Conservation (phyloP, 805 yeast species). For the Hanseniaspora lachancei region DNA sequence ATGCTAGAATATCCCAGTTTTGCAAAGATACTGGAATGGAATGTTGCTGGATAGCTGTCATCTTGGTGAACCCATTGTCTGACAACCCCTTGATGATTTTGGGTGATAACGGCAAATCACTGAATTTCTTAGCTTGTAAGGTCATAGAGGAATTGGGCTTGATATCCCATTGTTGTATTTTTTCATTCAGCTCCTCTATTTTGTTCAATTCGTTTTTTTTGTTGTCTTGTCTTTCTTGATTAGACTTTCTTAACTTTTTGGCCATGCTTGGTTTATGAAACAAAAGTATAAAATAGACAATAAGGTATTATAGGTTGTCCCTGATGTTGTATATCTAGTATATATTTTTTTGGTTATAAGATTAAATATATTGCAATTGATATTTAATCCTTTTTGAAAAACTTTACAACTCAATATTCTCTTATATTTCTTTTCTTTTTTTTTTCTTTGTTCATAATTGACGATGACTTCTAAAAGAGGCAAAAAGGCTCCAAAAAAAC, state of each 20-base stretch:
- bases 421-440: not conserved
- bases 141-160: constrained; percentile 16
- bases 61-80: constrained; percentile 59
- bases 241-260: constrained; percentile 25
- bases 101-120: constrained; percentile 62
- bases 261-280: constrained; percentile 24
- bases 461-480: not conserved
- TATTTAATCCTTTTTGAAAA: too few relatives aligned
- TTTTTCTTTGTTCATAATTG: not conserved
- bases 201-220: constrained; percentile 29
- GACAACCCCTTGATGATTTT: constrained; percentile 58
- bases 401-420: too few relatives aligned
- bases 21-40: constrained; percentile 65
- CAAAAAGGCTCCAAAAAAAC: not conserved
- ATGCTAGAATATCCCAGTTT: constrained; percentile 70
- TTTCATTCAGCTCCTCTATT: constrained; percentile 34
- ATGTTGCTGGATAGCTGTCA: constrained; percentile 78
- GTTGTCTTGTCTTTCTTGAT: constrained; percentile 28
- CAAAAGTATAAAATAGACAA: not conserved
- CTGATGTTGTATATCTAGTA: not conserved
- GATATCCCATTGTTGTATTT: constrained; percentile 44
- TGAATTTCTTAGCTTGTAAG: constrained; percentile 39
- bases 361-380: too few relatives aligned
- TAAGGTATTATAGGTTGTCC: not conserved
- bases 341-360: too few relatives aligned